Percentiles rank a stretch among this genome's conserved stretches.
Conservation (phyloP, 495 filamentous ascomycete genomes). For the Penicillium bialowiezense region DNA sequence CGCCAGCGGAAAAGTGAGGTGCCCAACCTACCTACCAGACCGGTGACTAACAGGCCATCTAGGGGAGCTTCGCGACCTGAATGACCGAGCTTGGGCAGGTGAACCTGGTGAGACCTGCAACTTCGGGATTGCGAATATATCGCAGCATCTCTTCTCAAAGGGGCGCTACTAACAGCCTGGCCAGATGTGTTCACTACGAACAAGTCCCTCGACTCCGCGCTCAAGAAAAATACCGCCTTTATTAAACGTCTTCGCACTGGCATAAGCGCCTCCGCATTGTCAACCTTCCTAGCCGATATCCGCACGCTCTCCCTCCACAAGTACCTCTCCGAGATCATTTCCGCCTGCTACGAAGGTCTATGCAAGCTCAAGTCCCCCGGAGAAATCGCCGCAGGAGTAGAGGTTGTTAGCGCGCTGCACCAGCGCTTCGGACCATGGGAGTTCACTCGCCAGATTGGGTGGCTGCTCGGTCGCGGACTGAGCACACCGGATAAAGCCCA, state of each 20-base stretch:
- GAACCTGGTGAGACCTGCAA: conserved; percentile 67
- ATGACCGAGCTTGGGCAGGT: conserved; percentile 82
- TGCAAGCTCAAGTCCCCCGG: conserved; percentile 85
- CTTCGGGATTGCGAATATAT: too few species aligned
- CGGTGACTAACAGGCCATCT: conserved; percentile 14
- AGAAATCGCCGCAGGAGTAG: conserved; percentile 87
- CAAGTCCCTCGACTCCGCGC: conserved; percentile 84
- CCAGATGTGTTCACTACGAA: conserved; percentile 77
- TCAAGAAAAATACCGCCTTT: conserved; percentile 99
- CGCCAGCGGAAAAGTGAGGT: conserved; percentile 72
- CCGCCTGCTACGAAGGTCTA: conserved; percentile 95
- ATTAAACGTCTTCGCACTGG: conserved; percentile 95
- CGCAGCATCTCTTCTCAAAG: too few species aligned
- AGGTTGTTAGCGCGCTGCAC: conserved; percentile 90
- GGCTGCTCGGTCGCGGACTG: conserved; percentile 87
- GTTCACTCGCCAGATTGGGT: conserved; percentile 88
- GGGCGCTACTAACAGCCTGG: not conserved
- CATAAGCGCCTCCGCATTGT: conserved; percentile 70
- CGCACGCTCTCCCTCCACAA: conserved; percentile 91
- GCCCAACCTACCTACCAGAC: conserved; percentile 14
- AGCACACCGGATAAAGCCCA: conserved; percentile 86
- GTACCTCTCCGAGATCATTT: conserved; percentile 96
- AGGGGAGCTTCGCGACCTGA: conserved; percentile 90
- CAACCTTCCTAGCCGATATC: conserved; percentile 87
- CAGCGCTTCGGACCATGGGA: conserved; percentile 90